Base-by-base conservation (phyloP, 345 rosid species). In the Aquilaria yunnanensis region DNA sequence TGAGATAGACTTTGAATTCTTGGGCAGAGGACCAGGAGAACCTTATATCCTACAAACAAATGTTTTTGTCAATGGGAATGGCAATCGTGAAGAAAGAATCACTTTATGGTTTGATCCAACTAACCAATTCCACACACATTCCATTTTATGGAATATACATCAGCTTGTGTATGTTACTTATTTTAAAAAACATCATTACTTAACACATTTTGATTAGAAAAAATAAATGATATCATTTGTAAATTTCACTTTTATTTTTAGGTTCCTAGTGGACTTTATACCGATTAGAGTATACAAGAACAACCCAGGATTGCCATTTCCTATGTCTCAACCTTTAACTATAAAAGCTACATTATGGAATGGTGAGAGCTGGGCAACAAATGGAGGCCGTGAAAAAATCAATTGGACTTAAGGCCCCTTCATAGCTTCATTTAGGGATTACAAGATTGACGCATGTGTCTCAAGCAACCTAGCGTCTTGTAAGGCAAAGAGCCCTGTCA, bases 101-200 rank as follows among this genome's bases (percentile, higher is more conserved):
- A 70, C 72, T 68, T 83, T 89, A n/a, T 92, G 98, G 98, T 92
- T 92, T 63, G 96, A 92, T 69, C 96, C 98, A 46, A 81, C 96
- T 1, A 75, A 63, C 2, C 76, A 83, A 12, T 89, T 87, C 72
- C 98, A 92, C 57, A 92, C 72, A 8, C 89, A 92, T 65, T 79
- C 98, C 32, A 50, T 89, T 45, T 51, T 85, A 12, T 92, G 98
- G 98, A 92, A 92, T 75, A 75, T 83, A 73, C 70, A 87, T 74
- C 96, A 92, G 63, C 81, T 89, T 72, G 83, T 92, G 98, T 89
- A 85, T 79, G 88, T 31, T 32, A 34, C 16, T 16, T 16, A 16
- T 16, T 16, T 16, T 16, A 16, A 16, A 16, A 16, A 16, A 16
- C 16, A 16, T 16, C 16, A 16, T 16, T 16, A 16, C 16, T 16